Evolutionary conservation across 108 stramenopile genomes (phyloP).

Genomic region (Skeletonema costatum): DNA sequence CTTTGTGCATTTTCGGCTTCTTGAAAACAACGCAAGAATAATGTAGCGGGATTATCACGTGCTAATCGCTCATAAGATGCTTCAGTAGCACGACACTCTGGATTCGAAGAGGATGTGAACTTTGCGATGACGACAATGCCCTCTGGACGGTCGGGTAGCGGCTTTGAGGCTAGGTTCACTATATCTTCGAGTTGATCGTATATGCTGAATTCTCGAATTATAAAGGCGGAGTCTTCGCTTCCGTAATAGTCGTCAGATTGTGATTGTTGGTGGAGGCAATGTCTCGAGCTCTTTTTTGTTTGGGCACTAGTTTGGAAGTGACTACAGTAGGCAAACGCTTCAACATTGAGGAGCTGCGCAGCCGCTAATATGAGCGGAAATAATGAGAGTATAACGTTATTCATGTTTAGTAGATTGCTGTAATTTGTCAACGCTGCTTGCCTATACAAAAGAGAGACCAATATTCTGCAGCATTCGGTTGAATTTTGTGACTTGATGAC

Average conservation of each 20-base stretch:
- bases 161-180: slow-evolving; percentile 53
- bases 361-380: too few relatives aligned
- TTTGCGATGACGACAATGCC: slow-evolving; percentile 74
- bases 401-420: too few relatives aligned
- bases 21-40: slow-evolving; percentile 64
- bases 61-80: slow-evolving; percentile 68
- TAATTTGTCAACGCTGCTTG: too few relatives aligned
- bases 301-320: too few relatives aligned
- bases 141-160: slow-evolving; percentile 71
- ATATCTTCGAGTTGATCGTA: slow-evolving; percentile 70
- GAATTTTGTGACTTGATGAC: too few relatives aligned
- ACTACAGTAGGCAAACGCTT: too few relatives aligned
- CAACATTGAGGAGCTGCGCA: too few relatives aligned
- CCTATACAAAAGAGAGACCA: too few relatives aligned
- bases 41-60: slow-evolving; percentile 60
- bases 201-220: slow-evolving; percentile 27
- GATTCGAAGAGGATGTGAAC: slow-evolving; percentile 31
- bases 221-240: slow-evolving; percentile 6
- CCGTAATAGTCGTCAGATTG: slow-evolving; percentile 14
- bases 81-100: slow-evolving; percentile 57
- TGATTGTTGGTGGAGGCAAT: neutral
- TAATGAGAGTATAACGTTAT: too few relatives aligned
- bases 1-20: slow-evolving; percentile 62
- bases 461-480: too few relatives aligned
- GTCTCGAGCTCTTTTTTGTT: too few relatives aligned